phyloP scores from a whole-genome alignment of 2,329 filamentous ascomycete species.

The Diaporthe ampelina region DNA sequence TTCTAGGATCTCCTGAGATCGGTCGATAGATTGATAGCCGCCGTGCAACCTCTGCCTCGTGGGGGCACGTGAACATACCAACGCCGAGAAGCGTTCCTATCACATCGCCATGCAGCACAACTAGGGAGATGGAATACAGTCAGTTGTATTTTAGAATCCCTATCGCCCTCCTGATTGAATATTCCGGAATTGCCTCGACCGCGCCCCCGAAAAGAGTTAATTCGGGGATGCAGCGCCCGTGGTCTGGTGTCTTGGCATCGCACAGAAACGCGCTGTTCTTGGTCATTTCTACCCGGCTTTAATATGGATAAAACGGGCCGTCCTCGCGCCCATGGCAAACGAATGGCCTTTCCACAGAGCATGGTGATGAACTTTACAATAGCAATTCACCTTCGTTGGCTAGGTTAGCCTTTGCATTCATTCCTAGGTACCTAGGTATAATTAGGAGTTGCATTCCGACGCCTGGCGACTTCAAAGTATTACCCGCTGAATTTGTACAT shows the following conservation, averaged over 20 bases:
- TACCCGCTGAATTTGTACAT: too few species aligned
- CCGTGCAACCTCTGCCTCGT: neutral
- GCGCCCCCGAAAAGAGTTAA: constrained; percentile 8
- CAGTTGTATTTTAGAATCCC: too few species aligned
- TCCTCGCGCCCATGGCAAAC: neutral
- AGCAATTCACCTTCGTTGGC: too few species aligned
- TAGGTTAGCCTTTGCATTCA: too few species aligned
- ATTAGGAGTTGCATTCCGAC: too few species aligned
- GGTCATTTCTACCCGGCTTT: neutral
- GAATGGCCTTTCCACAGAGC: neutral
- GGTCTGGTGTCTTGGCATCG: constrained; percentile 16
- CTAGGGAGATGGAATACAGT: neutral
- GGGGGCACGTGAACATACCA: constrained; percentile 1
- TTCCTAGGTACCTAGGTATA: too few species aligned
- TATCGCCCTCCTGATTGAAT: neutral
- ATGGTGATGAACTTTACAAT: too few species aligned
- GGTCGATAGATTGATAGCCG: neutral
- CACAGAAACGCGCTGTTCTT: neutral
- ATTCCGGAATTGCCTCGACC: constrained; percentile 22
- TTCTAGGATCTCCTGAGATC: too few species aligned
- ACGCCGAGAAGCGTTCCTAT: neutral
- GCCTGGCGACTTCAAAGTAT: too few species aligned
- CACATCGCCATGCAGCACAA: neutral
- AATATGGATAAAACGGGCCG: constrained; percentile 22
- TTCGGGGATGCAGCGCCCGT: constrained; percentile 21